phyloP scores from a whole-genome alignment of 305 asterid genomes.

The Caryopteris hybrid region DNA sequence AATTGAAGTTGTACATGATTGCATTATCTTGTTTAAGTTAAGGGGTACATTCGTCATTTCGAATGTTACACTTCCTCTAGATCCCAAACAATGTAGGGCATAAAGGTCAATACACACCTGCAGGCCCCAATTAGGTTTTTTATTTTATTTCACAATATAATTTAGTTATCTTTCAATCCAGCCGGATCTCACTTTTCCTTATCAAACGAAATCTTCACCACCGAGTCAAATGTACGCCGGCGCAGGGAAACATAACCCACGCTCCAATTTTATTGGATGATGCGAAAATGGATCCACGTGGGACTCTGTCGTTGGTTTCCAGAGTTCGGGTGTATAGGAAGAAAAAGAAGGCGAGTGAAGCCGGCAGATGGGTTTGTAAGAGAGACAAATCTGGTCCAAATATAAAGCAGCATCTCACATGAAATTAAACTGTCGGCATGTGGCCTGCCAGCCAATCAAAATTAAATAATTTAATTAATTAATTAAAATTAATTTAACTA shows the following conservation, averaged over 20 bases:
- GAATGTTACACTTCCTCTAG: not conserved
- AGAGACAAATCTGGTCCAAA: constrained; percentile 24
- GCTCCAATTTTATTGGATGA: not conserved
- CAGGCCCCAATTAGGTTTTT: not conserved
- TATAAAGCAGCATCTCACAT: constrained; percentile 34
- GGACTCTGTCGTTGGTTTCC: not conserved
- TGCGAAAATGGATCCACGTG: not conserved
- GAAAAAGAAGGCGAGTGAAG: constrained; percentile 11
- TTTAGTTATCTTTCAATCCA: not conserved
- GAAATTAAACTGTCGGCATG: constrained; percentile 34
- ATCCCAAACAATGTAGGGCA: constrained; percentile 14
- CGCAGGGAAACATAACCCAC: not conserved
- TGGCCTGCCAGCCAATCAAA: constrained; percentile 24
- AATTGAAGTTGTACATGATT: not conserved
- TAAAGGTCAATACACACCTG: not conserved
- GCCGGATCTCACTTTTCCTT: not conserved
- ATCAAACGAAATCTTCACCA: not conserved
- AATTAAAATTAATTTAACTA: no score
- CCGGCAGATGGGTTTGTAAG: not conserved
- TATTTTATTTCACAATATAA: not conserved
- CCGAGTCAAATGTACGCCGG: not conserved
- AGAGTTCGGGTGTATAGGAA: not conserved
- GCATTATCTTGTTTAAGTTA: not conserved
- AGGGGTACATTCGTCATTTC: constrained; percentile 16
- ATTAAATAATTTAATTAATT: no score